phyloP scores from a whole-genome alignment of 331 rosid species.

The Pyracantha coccinea region DNA sequence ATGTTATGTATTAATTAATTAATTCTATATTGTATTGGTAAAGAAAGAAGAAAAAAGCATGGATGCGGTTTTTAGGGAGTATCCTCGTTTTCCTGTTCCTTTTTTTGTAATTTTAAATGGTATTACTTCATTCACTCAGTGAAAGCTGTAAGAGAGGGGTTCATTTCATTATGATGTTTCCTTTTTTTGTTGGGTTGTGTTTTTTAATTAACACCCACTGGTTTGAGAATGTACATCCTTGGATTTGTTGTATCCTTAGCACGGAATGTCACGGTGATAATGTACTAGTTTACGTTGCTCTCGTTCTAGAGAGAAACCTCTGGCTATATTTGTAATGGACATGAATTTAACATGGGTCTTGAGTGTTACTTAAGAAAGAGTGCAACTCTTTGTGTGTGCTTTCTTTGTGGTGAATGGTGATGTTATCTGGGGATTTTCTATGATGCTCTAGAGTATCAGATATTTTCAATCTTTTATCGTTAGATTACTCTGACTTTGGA shows the following conservation, averaged over 20 bases:
- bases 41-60: slow-evolving; percentile 23
- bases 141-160: slow-evolving; percentile 7
- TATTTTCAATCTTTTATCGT: no score
- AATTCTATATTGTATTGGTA: background rate
- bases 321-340: slow-evolving; percentile 14
- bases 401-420: background rate
- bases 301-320: background rate
- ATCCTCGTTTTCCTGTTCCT: slow-evolving; percentile 33
- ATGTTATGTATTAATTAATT: background rate
- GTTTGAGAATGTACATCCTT: no score
- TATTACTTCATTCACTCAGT: slow-evolving; percentile 12
- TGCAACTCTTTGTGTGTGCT: slow-evolving; percentile 12
- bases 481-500: no score
- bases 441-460: no score
- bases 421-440: background rate
- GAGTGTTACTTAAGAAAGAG: background rate
- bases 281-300: background rate
- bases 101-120: background rate
- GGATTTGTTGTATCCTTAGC: no score
- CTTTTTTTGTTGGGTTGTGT: background rate
- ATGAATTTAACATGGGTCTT: background rate
- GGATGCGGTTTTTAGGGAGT: slow-evolving; percentile 67
- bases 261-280: background rate
- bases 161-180: slow-evolving; percentile 11
- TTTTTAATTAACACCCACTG: no score